A percentile compares a stretch with the other conserved stretches of the same genome.
These are phyloP conservation scores for Coix lacrymajobi DNA, from an alignment of 176 grass and related monocot genomes.

Conservation along the genomic window DNA sequence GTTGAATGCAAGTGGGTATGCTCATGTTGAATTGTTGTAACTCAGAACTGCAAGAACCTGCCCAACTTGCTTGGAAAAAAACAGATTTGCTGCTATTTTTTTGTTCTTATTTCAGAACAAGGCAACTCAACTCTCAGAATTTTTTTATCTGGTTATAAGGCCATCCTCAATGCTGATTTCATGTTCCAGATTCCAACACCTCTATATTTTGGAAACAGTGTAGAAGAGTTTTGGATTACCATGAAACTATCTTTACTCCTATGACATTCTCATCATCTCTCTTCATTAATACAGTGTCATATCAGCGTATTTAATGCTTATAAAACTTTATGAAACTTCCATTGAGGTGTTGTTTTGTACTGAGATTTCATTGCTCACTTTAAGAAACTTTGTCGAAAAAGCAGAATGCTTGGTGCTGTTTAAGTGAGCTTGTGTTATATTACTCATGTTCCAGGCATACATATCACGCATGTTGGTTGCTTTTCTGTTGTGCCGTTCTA, in stretches of 20 bases:
- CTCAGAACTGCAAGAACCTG: not conserved
- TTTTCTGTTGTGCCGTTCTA: not conserved
- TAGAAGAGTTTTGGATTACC: too few species aligned
- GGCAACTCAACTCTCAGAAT: not conserved
- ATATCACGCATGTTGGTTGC: not conserved
- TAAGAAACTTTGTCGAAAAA: not conserved
- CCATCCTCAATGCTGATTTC: too few species aligned
- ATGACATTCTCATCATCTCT: too few species aligned
- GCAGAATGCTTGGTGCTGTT: conserved; percentile 4
- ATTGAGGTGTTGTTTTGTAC: conserved; percentile 26
- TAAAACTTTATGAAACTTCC: too few species aligned
- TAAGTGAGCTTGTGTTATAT: not conserved
- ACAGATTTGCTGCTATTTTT: not conserved
- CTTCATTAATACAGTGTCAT: too few species aligned
- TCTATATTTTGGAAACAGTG: too few species aligned
- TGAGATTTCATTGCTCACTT: not conserved
- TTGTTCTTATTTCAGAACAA: not conserved
- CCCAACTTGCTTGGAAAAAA: not conserved
- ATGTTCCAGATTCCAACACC: too few species aligned
- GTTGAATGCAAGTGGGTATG: conserved; percentile 17
- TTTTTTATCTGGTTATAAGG: not conserved
- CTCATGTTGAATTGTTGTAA: conserved; percentile 5
- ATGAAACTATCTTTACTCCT: too few species aligned
- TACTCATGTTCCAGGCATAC: not conserved
- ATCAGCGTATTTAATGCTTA: too few species aligned